Conservation (phyloP, 139 green algal genomes). For the Coccomyxa sp. region DNA sequence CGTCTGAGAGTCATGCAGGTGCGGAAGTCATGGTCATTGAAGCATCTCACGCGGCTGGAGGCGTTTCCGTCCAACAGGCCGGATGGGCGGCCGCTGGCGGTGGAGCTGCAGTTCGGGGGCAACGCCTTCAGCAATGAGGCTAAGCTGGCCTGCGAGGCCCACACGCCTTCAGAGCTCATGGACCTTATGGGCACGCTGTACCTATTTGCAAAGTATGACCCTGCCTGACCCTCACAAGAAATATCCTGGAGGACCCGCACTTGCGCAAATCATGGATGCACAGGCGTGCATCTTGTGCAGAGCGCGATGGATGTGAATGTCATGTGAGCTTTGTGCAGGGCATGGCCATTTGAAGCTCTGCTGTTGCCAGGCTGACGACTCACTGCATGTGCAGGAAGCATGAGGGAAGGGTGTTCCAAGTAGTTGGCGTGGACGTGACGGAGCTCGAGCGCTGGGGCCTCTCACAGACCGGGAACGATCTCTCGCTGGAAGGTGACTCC, state of each 20-base stretch:
- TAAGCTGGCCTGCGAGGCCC: constrained; percentile 23
- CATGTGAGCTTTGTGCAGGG: background rate
- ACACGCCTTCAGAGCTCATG: background rate
- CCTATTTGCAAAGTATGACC: constrained; percentile 30
- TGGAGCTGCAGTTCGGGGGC: constrained; percentile 35
- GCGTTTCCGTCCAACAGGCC: constrained; percentile 16
- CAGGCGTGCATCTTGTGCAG: background rate
- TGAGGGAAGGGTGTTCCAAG: constrained; percentile 19
- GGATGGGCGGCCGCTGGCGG: constrained; percentile 3
- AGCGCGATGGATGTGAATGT: background rate
- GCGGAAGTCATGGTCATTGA: constrained; percentile 33
- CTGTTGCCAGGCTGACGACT: background rate
- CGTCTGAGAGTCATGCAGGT: constrained; percentile 15
- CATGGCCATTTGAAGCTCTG: too few relatives aligned
- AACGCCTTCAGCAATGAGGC: constrained; percentile 34
- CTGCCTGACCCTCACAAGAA: background rate
- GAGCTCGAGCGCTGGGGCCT: constrained; percentile 28
- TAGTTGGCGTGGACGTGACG: constrained; percentile 21
- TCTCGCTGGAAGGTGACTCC: background rate
- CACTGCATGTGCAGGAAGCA: constrained; percentile 22
- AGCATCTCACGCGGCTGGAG: constrained; percentile 33
- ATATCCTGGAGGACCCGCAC: background rate
- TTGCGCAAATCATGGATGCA: background rate
- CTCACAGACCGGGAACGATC: background rate
- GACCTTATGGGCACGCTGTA: constrained; percentile 42